These are phyloP conservation scores for Pseudogymnoascus sp. DNA, from an alignment of 2,329 filamentous ascomycete species.

Conservation along the genomic window DNA sequence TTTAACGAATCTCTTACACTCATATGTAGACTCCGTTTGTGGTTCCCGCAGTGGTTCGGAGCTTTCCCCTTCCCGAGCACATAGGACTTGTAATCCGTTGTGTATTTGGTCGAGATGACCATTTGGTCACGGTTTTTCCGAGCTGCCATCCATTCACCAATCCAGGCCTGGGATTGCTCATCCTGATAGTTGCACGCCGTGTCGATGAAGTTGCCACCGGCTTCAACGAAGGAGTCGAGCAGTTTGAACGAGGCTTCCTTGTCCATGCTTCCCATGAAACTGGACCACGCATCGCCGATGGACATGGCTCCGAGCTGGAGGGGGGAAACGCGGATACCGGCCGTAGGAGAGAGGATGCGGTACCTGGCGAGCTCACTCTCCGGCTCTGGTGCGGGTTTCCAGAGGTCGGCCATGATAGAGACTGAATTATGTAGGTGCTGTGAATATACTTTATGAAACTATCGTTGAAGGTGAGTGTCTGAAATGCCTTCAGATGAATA, in stretches of 20 bases:
- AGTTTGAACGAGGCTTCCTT: slow-evolving; percentile 48
- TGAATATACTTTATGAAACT: not conserved
- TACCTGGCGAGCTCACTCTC: slow-evolving; percentile 56
- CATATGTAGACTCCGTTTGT: slow-evolving; percentile 50
- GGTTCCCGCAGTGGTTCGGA: slow-evolving; percentile 51
- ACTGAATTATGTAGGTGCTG: not conserved
- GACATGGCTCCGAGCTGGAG: slow-evolving; percentile 58
- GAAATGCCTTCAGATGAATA: not conserved
- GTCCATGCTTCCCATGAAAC: slow-evolving; percentile 42
- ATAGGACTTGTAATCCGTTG: slow-evolving; percentile 45
- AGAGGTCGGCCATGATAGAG: not conserved
- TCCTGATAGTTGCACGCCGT: slow-evolving; percentile 51
- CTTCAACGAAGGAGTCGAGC: slow-evolving; percentile 46
- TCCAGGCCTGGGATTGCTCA: slow-evolving; percentile 54
- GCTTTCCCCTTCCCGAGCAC: slow-evolving; percentile 34
- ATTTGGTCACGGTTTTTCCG: slow-evolving; percentile 59
- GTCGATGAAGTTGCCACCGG: slow-evolving; percentile 63
- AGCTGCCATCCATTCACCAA: slow-evolving; percentile 63
- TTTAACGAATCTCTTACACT: slow-evolving; percentile 47
- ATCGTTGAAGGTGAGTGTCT: not conserved
- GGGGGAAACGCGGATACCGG: slow-evolving; percentile 57
- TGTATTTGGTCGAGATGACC: slow-evolving; percentile 65
- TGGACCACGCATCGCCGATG: slow-evolving; percentile 49
- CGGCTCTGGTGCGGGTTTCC: slow-evolving; percentile 40
- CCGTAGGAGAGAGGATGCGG: slow-evolving; percentile 57